phyloP scores from a whole-genome alignment of 257 asterid species.

The Lavandula angustifolia region DNA sequence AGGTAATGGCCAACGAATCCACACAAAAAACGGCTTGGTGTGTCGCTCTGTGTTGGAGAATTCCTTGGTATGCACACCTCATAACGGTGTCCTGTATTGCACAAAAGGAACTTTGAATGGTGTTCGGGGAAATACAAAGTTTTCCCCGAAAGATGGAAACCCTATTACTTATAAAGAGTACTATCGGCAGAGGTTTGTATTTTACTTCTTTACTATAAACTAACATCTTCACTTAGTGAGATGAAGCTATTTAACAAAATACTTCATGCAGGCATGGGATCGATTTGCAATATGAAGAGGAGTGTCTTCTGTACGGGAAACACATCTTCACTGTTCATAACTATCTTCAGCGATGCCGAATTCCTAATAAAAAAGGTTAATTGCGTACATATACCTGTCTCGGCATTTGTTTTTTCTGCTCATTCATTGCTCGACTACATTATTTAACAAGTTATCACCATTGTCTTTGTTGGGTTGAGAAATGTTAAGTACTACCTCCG shows the following conservation, averaged over 20 bases:
- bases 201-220: neutral
- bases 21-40: constrained; percentile 50
- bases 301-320: constrained; percentile 55
- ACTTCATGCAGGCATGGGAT: constrained; percentile 57
- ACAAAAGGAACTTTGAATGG: constrained; percentile 43
- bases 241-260: constrained; percentile 3
- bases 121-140: constrained; percentile 45
- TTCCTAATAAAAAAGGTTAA: constrained; percentile 53
- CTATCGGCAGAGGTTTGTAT: constrained; percentile 48
- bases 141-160: constrained; percentile 43
- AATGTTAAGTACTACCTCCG: too few relatives aligned
- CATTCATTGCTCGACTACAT: too few relatives aligned
- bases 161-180: constrained; percentile 49
- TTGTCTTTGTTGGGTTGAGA: too few relatives aligned
- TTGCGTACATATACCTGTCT: too few relatives aligned
- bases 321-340: constrained; percentile 48
- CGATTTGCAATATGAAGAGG: constrained; percentile 42
- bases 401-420: too few relatives aligned
- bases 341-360: constrained; percentile 50
- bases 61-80: constrained; percentile 71
- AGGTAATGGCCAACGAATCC: constrained; percentile 34
- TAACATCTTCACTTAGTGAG: neutral
- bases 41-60: constrained; percentile 62
- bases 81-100: constrained; percentile 55
- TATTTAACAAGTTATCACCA: too few relatives aligned